Evolutionary conservation across 2,329 filamentous ascomycete genomes (phyloP).

Genomic region (Pseudogymnoascus sp.): DNA sequence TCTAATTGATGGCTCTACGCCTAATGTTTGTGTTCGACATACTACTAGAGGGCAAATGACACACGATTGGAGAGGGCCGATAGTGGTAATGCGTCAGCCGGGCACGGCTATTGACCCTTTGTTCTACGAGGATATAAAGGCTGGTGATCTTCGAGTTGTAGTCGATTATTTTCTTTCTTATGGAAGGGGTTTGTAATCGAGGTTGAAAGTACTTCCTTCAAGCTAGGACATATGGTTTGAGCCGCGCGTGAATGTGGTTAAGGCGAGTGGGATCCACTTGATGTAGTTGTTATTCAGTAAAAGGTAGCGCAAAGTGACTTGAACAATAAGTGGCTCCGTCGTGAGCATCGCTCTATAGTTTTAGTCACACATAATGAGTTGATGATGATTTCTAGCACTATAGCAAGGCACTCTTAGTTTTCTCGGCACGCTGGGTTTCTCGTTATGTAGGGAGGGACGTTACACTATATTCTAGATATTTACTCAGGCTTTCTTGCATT

Average conservation of each 20-base stretch:
- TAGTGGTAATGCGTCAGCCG: neutral
- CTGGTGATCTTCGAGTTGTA: slow-evolving; percentile 7
- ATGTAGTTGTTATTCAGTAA: neutral
- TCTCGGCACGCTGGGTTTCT: too few species aligned
- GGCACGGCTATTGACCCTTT: neutral
- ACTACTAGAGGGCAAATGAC: neutral
- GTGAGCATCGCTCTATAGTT: neutral
- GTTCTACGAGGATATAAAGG: slow-evolving; percentile 7
- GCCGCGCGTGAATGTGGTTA: neutral
- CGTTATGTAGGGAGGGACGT: neutral
- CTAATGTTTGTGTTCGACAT: neutral
- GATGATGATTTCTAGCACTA: neutral
- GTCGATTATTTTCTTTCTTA: slow-evolving; percentile 4
- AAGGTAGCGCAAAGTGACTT: too few species aligned
- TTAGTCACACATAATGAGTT: neutral
- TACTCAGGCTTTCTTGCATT: neutral
- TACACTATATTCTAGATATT: neutral
- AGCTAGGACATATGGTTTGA: neutral
- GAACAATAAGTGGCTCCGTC: neutral
- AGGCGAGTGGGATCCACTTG: neutral
- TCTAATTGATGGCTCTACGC: neutral
- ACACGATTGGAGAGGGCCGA: neutral
- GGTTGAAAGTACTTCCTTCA: neutral
- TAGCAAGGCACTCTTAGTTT: neutral
- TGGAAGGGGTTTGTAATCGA: neutral